Base-by-base conservation (phyloP, 352 stramenopile genomes). In the Pythium sukuiense region DNA sequence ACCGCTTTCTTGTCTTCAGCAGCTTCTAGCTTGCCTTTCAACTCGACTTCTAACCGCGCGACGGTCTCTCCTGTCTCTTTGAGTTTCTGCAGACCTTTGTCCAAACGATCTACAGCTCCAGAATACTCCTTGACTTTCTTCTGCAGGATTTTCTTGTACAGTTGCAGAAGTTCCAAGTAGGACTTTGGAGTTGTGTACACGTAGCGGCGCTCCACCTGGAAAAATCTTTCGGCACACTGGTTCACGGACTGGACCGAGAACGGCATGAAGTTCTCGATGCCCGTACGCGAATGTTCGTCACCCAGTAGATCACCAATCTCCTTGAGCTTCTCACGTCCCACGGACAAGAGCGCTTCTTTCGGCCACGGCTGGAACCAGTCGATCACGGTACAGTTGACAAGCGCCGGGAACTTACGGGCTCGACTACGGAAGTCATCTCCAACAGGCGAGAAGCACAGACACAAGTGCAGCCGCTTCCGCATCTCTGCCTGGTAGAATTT, bases 181-280 rank as follows among this genome's bases (percentile, higher is more conserved):
- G 90, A 98, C 74, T 98, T 98, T 3, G 95, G 95, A 2, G 95
- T 98, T 20, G 93, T 98, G 77, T 98, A 98, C 58, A 98, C 95
- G 33, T 97, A 83, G 5, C 95, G 87, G 13, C 93, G 83, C 65
- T 98, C 96, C 11, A 96, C 77, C 46, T 92, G 69, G 58, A 88
- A 91, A 76, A 98, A 99, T 0, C 90, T 72, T 56, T 97, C 81
- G 14, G 95, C 89, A 39, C 90, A 93, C 41, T 93, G 76, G 74
- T 98, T 98, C 48, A 98, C 95, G 2, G 86, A 93, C 63, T 94
- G 80, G 63, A 98, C 98, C 27, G 94, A 98, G 67, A 97, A 98
- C 16, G 95, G 94, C 87, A 99, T 97, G 62, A 99, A 99, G 54
- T 88, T 95, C 63, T 98, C 94, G 54, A 99, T 98, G 11, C 89